Conservation (phyloP, 2,329 filamentous ascomycete genomes). For the Cladosporium sp. region DNA sequence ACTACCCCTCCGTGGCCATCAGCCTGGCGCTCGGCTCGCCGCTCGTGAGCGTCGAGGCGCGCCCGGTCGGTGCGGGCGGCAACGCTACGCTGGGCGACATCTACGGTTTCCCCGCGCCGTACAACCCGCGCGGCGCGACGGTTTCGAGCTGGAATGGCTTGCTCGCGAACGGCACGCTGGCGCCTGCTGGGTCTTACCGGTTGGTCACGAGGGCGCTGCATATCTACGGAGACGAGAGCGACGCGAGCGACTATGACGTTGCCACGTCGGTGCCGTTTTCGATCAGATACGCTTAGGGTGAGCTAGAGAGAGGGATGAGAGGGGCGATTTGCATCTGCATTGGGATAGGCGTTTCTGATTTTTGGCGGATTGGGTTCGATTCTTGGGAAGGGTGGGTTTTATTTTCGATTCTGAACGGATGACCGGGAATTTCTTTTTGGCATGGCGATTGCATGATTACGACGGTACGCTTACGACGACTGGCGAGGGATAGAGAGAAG, state of each 20-base stretch:
- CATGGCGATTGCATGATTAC: too few relatives aligned
- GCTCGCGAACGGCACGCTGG: constrained; percentile 22
- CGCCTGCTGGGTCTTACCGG: constrained; percentile 25
- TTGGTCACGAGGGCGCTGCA: constrained; percentile 25
- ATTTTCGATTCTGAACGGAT: background rate
- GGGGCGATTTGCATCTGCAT: background rate
- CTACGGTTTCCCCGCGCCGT: constrained; percentile 15
- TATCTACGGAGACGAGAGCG: constrained; percentile 24
- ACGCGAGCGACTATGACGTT: constrained; percentile 23
- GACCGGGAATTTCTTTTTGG: too few relatives aligned
- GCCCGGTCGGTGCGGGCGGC: constrained; percentile 3
- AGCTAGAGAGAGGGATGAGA: background rate
- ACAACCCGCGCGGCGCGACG: constrained; percentile 17
- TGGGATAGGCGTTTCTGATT: background rate
- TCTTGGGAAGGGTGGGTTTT: background rate
- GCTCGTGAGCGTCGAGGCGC: constrained; percentile 13
- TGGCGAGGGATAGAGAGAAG: too few relatives aligned
- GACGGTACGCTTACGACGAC: too few relatives aligned
- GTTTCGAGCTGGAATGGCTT: constrained; percentile 19
- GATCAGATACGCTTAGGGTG: constrained; percentile 10
- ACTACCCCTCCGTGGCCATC: constrained; percentile 20
- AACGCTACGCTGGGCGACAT: constrained; percentile 15
- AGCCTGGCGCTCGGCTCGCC: constrained; percentile 18
- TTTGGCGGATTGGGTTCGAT: background rate
- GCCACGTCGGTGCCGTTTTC: constrained; percentile 22